Evolutionary conservation across 1,284 basidiomycete species (phyloP).

Genomic region (Trichosporon ovoides): DNA sequence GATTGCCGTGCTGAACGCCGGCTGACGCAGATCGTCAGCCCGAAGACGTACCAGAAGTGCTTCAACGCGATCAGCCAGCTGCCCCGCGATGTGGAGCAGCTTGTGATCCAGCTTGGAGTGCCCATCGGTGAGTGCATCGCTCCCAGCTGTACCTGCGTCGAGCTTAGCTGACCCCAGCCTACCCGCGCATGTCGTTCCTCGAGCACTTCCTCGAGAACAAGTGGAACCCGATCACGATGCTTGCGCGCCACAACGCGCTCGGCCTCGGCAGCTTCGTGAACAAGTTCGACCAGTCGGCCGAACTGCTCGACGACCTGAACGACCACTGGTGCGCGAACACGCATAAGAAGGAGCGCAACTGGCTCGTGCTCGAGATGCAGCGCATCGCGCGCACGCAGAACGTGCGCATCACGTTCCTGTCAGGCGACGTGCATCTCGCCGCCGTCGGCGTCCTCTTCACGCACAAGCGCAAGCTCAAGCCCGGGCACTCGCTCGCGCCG

Average conservation of each 20-base stretch:
- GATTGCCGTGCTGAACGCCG: constrained; percentile 87
- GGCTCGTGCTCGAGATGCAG: constrained; percentile 75
- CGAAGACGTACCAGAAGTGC: constrained; percentile 63
- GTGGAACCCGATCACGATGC: constrained; percentile 70
- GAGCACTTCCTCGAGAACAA: constrained; percentile 64
- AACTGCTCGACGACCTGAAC: constrained; percentile 86
- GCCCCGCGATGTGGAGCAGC: constrained; percentile 66
- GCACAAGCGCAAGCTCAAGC: constrained; percentile 37
- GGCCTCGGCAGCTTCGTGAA: constrained; percentile 77
- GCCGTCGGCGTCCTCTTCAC: constrained; percentile 76
- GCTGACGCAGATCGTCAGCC: constrained; percentile 71
- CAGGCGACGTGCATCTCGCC: constrained; percentile 85
- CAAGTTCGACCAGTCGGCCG: constrained; percentile 82
- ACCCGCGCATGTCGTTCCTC: constrained; percentile 88
- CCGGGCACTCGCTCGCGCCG: constrained; percentile 53
- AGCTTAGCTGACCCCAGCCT: constrained; percentile 67
- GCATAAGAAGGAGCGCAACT: constrained; percentile 89
- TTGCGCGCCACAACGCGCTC: constrained; percentile 55
- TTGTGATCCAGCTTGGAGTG: constrained; percentile 71
- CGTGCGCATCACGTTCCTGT: constrained; percentile 73
- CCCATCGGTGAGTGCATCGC: constrained; percentile 24
- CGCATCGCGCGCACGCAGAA: constrained; percentile 59
- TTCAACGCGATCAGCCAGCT: constrained; percentile 60
- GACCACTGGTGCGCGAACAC: constrained; percentile 81
- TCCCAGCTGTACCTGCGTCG: constrained; percentile 31